These are phyloP conservation scores for Cordyceps militaris DNA, from an alignment of 2,329 filamentous ascomycete species.

Conservation along the genomic window DNA sequence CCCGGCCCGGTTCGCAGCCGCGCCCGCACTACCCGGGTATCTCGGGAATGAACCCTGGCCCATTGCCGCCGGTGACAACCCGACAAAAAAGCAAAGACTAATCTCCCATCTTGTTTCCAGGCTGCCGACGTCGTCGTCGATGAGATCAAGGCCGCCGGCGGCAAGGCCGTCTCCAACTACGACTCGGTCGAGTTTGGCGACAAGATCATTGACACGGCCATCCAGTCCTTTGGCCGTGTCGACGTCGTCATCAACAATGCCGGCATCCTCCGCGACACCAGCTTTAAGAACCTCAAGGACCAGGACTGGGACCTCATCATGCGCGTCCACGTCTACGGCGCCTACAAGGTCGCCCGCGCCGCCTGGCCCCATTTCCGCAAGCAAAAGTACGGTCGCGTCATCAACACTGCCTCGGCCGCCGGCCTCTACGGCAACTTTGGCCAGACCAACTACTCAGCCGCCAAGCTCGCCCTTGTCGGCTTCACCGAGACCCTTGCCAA, in stretches of 20 bases:
- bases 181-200: conserved; percentile 91
- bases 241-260: conserved; percentile 98
- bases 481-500: conserved; percentile 98
- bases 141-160: conserved; percentile 79
- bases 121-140: conserved; percentile 77
- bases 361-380: conserved; percentile 98
- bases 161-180: conserved; percentile 97
- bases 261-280: conserved; percentile 87
- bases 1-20: neutral
- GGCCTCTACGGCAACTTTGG: conserved; percentile 94
- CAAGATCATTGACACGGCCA: conserved; percentile 84
- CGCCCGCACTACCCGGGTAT: neutral
- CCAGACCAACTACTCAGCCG: conserved; percentile 93
- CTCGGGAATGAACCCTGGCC: neutral
- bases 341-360: conserved; percentile 90
- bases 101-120: conserved; percentile 35
- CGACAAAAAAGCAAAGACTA: conserved; percentile 10
- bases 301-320: conserved; percentile 94
- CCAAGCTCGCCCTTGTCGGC: conserved; percentile 90
- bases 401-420: conserved; percentile 95
- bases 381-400: conserved; percentile 94
- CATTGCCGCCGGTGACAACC: neutral
- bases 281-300: conserved; percentile 99
- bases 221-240: conserved; percentile 74
- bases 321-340: conserved; percentile 84